Percentiles rank a stretch among this genome's conserved stretches.
phyloP scores from a whole-genome alignment of 805 yeast genomes.

The Saturnispora besseyi region DNA sequence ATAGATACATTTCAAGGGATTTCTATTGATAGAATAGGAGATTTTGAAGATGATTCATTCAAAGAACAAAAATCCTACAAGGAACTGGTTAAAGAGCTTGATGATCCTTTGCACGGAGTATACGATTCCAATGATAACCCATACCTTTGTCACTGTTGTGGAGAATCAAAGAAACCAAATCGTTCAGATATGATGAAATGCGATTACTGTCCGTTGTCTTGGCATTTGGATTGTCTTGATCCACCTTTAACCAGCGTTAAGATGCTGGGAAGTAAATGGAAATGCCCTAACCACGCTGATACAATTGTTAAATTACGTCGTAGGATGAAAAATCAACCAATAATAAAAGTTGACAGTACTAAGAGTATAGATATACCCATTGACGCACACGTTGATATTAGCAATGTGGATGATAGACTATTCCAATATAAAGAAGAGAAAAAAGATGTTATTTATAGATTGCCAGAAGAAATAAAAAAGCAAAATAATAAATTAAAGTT shows the following conservation, averaged over 20 bases:
- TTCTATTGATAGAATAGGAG: conserved; percentile 56
- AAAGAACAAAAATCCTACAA: conserved; percentile 37
- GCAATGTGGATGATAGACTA: conserved; percentile 33
- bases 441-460: conserved; percentile 5
- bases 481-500: conserved; percentile 11
- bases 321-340: conserved; percentile 41
- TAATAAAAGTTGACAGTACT: conserved; percentile 45
- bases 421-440: conserved; percentile 1
- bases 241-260: conserved; percentile 70
- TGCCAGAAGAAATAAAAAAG: conserved; percentile 20
- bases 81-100: conserved; percentile 36
- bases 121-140: conserved; percentile 64
- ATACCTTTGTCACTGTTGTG: conserved; percentile 68
- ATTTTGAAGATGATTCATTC: conserved; percentile 57
- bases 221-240: conserved; percentile 84
- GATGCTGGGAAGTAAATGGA: conserved; percentile 74
- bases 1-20: conserved; percentile 72
- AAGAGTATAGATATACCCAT: conserved; percentile 23
- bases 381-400: conserved; percentile 45
- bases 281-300: conserved; percentile 80
- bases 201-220: conserved; percentile 71
- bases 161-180: conserved; percentile 23
- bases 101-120: conserved; percentile 48
- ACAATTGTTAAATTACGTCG: conserved; percentile 38
- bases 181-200: conserved; percentile 58